These are phyloP conservation scores for Coelastrella sp. DNA, from an alignment of 139 green algal species.

Conservation along the genomic window DNA sequence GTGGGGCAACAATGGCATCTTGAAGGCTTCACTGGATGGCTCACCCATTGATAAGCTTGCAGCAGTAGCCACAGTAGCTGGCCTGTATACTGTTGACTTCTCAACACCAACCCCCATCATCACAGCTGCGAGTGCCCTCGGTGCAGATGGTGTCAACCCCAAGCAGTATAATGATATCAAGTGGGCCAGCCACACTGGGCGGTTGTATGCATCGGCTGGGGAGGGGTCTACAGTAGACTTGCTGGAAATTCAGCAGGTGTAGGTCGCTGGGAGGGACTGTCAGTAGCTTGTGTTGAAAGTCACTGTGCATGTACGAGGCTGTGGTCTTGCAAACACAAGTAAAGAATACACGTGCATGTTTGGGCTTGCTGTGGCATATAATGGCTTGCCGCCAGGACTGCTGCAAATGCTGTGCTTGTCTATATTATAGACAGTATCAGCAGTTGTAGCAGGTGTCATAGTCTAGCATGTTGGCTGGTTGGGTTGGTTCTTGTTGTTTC, in stretches of 20 bases:
- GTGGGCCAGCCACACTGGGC: constrained; percentile 1
- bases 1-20: constrained; percentile 24
- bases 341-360: no score
- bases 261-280: no score
- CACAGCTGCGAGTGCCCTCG: background rate
- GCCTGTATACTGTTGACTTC: constrained; percentile 39
- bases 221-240: background rate
- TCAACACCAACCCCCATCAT: background rate
- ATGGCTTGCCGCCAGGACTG: no score
- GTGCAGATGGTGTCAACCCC: background rate
- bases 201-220: constrained; percentile 22
- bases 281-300: no score
- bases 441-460: no score
- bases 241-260: constrained; percentile 22
- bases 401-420: no score
- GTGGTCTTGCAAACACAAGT: no score
- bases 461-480: no score
- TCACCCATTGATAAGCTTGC: constrained; percentile 28
- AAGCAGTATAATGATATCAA: constrained; percentile 45
- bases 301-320: no score
- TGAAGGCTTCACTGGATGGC: constrained; percentile 33
- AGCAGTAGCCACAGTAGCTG: constrained; percentile 30
- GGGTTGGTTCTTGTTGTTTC: no score
- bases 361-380: no score
- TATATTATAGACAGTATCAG: no score